These are phyloP conservation scores for Penicillium capsulatum DNA, from an alignment of 2,329 filamentous ascomycete genomes.

Conservation along the genomic window DNA sequence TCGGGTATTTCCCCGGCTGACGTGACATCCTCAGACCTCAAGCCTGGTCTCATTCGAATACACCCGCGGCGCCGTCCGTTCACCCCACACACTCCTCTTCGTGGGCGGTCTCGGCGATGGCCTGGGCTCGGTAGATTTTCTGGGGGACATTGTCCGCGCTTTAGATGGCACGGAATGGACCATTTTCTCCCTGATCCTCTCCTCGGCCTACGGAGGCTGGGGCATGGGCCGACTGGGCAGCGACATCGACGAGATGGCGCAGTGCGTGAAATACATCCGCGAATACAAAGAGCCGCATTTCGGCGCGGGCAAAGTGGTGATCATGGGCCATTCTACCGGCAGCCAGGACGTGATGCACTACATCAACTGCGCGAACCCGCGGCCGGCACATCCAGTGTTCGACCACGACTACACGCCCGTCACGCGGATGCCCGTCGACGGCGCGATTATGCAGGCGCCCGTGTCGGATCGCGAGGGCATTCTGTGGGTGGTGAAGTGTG, in stretches of 20 bases:
- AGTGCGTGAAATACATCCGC: conserved; percentile 50
- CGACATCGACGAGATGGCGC: conserved; percentile 52
- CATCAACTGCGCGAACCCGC: conserved; percentile 42
- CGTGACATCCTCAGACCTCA: conserved; percentile 25
- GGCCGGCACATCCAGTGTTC: conserved; percentile 27
- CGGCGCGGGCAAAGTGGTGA: conserved; percentile 50
- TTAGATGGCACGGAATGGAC: conserved; percentile 49
- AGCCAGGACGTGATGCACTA: conserved; percentile 66
- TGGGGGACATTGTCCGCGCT: conserved; percentile 44
- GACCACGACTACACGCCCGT: conserved; percentile 24
- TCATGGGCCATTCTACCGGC: conserved; percentile 66
- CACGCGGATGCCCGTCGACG: conserved; percentile 57
- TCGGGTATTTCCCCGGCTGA: conserved; percentile 1
- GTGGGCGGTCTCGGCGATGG: conserved; percentile 57
- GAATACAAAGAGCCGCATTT: conserved; percentile 27
- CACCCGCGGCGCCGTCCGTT: conserved; percentile 22
- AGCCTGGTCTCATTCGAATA: conserved; percentile 40
- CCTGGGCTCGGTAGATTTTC: conserved; percentile 51
- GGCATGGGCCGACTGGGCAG: conserved; percentile 49
- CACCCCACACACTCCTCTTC: conserved; percentile 51
- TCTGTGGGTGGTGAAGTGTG: conserved; percentile 32
- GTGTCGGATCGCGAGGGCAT: conserved; percentile 69
- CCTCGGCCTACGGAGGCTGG: conserved; percentile 52
- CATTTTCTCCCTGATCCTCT: conserved; percentile 48
- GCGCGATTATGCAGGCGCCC: conserved; percentile 71